These are phyloP conservation scores for Agastache rugosa DNA, from an alignment of 257 asterid species.

Conservation along the genomic window DNA sequence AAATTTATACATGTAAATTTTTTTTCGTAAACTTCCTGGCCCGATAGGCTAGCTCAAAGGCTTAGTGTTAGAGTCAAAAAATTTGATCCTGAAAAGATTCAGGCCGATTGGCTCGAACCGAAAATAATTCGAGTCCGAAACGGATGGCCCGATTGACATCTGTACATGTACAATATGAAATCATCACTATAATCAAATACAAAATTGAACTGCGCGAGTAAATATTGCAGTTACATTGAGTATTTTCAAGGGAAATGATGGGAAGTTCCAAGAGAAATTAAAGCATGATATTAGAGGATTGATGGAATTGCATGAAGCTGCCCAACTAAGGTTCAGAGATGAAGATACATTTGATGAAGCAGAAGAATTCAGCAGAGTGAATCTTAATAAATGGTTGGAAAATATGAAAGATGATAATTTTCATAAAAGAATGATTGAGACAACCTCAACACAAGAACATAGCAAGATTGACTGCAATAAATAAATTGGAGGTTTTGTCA, in stretches of 20 bases:
- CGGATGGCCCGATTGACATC: too few species aligned
- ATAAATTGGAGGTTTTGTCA: neutral
- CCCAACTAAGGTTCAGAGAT: neutral
- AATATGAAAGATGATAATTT: neutral
- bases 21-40: too few species aligned
- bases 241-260: neutral
- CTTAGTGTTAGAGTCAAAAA: too few species aligned
- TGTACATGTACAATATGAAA: too few species aligned
- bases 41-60: too few species aligned
- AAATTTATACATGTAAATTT: too few species aligned
- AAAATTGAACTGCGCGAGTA: too few species aligned
- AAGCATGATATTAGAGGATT: neutral
- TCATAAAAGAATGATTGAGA: neutral
- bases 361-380: neutral
- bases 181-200: too few species aligned
- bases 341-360: neutral
- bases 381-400: neutral
- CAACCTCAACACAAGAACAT: neutral
- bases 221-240: neutral
- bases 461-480: neutral
- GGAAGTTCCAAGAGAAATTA: conserved; percentile 1
- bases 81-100: too few species aligned
- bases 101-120: too few species aligned
- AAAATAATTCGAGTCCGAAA: too few species aligned
- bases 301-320: neutral